Base-by-base conservation (phyloP, 2,329 filamentous ascomycete genomes). In the Xylariales sp. region DNA sequence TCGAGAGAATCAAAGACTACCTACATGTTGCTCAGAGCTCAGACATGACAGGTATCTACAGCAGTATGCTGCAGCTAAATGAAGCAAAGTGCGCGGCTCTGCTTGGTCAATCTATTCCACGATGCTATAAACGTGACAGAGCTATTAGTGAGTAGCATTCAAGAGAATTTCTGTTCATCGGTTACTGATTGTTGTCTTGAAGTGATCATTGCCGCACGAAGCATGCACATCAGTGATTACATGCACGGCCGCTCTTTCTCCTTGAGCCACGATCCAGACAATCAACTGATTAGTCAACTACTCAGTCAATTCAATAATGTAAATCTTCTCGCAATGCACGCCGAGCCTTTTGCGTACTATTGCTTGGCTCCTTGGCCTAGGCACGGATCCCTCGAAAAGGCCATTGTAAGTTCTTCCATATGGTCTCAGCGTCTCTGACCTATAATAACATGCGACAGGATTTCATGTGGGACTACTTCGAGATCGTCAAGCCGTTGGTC, bases 381-480 rank as follows among this genome's bases (percentile, higher is more conserved):
- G 7, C 28, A 23, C 7, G 36, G 5, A 18, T n/a, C 8, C 12
- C 2, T 45, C 36, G 30, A 16, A 6, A 8, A 18, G 12, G 46
- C 39, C 28, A 7, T 53, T 23, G 62, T 64, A 54, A 28, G 62
- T 48, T 18, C 41, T 54, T 36, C 43, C 1, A 8, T 18, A 30
- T 8, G 12, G 18, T 1, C 14, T n/a, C 16, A 12, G 10, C 5
- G 18, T 14, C 12, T 28, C 10, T 3, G 30, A 28, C 30, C 48
- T 23, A 39, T 48, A 32, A 46, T 46, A 23, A 39, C 7, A 23
- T 10, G 18, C 14, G 8, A 12, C 8, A 64, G 62, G 9, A 10
- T 2, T 60, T 60, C 39, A 64, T 64, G 62, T 54, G 62, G 62
- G 39, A 60, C 10, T 64, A 64, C 41, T 48, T 60, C 32, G 14